Evolutionary conservation across 305 asterid genomes (phyloP), one percentile per base, ranked within the genome.

Genomic region (Salvia sclarea): DNA sequence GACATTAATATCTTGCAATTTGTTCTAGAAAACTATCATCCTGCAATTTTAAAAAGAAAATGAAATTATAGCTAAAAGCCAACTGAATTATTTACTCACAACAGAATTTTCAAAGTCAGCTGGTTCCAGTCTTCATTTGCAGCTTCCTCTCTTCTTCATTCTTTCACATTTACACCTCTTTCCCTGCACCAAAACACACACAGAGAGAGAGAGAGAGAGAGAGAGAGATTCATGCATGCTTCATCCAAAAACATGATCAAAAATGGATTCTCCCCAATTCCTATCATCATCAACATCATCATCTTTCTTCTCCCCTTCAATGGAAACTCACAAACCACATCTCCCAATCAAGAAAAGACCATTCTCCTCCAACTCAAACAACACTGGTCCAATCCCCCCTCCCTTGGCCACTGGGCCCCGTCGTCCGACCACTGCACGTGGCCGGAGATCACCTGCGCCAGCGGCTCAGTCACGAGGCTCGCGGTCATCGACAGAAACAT

Each of bases 361-460:
- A 85, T 75, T 62, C 86, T 93, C 35, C 83, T 90, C 25, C 45
- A 59, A 11, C 83, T 93, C 43, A 84, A 85, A 69, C 77, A 76
- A 0, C 75, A 78, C 71, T 93, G 94, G 94, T 69, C 73, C 67
- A 66, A 77, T 55, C 89, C 94, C 44, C 31, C 91, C 35, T 63
- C 77, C 55, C 80, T 93, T 69, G 20, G 47, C 69, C 88, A 81
- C 76, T 93, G 98, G 98, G 72, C 64, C 0, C 49, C 77, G 0
- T 79, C 83, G 0, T 79, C 93, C 2, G 75, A 83, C 68, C 98
- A 80, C 75, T 93, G 96, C 83, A 50, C 56, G 1, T 93, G 98
- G 98, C 82, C 89, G 1, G 97, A 79, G 81, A 76, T 93, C 82
- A 83, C 68, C 3, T 93, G 98, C 82, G 41, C 79, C 11, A 13